Conservation (phyloP, 441 rosid species). For the Aleurites moluccanus region DNA sequence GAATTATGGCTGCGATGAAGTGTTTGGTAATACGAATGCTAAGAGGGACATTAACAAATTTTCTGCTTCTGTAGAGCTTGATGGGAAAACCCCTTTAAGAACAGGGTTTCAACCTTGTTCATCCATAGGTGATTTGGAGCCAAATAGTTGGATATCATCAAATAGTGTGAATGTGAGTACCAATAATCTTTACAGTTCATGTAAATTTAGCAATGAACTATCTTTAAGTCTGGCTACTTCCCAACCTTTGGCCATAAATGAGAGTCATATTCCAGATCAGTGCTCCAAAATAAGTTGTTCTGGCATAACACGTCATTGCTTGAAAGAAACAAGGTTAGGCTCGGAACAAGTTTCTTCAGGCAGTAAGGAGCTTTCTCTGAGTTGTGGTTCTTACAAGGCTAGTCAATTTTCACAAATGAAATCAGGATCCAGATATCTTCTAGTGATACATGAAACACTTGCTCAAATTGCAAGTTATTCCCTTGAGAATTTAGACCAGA, state of each 20-base stretch:
- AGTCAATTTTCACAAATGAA: slow-evolving; percentile 44
- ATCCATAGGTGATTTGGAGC: slow-evolving; percentile 35
- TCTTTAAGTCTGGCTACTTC: slow-evolving; percentile 77
- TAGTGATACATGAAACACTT: slow-evolving; percentile 76
- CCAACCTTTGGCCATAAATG: slow-evolving; percentile 34
- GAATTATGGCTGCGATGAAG: slow-evolving; percentile 39
- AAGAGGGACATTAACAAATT: slow-evolving; percentile 43
- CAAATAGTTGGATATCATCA: slow-evolving; percentile 46
- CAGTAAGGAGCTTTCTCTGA: slow-evolving; percentile 54
- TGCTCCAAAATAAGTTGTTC: slow-evolving; percentile 53
- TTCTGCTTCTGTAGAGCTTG: slow-evolving; percentile 28
- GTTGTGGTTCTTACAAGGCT: slow-evolving; percentile 36
- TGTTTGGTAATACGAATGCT: slow-evolving; percentile 26
- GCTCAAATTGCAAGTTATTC: slow-evolving; percentile 79
- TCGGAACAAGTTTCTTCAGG: slow-evolving; percentile 56
- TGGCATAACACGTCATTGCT: slow-evolving; percentile 32
- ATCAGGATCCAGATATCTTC: slow-evolving; percentile 65
- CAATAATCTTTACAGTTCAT: slow-evolving; percentile 27
- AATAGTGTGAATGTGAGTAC: slow-evolving; percentile 33
- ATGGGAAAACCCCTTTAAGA: slow-evolving; percentile 27
- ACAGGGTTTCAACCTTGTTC: slow-evolving; percentile 44
- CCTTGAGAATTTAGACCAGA: slow-evolving; percentile 48
- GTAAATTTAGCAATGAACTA: slow-evolving; percentile 49
- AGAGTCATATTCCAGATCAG: slow-evolving; percentile 46
- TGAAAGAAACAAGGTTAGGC: slow-evolving; percentile 36